A percentile compares a stretch with the other conserved stretches of the same genome.
Evolutionary conservation across 176 grass and related monocot species (phyloP).

Genomic region (barley (Hordeum vulgare)): MorexV3_pseudomolecules_assembly NC_058520.1:20305570-20306069

Average conservation of each 20-base stretch:
- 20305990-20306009: not conserved
- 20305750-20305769: too few relatives aligned
- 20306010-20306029: not conserved
- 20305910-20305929: conserved; percentile 37
- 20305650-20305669: not conserved
- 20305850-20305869: conserved; percentile 63
- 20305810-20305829: conserved; percentile 64
- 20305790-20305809: too few relatives aligned
- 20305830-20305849: conserved; percentile 62
- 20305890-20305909: conserved; percentile 43
- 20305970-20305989: not conserved
- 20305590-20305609: not conserved
- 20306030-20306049: not conserved
- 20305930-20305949: not conserved
- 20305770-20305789: not conserved
- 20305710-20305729: too few relatives aligned
- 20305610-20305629: not conserved
- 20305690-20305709: not conserved
- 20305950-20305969: conserved; percentile 11
- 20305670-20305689: not conserved
- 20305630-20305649: not conserved
- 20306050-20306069: not conserved
- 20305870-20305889: conserved; percentile 40
- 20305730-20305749: not conserved
- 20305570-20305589: not conserved